These are phyloP conservation scores for Endoconidiophora polonica DNA, from an alignment of 2,329 filamentous ascomycete genomes.

Conservation along the genomic window DNA sequence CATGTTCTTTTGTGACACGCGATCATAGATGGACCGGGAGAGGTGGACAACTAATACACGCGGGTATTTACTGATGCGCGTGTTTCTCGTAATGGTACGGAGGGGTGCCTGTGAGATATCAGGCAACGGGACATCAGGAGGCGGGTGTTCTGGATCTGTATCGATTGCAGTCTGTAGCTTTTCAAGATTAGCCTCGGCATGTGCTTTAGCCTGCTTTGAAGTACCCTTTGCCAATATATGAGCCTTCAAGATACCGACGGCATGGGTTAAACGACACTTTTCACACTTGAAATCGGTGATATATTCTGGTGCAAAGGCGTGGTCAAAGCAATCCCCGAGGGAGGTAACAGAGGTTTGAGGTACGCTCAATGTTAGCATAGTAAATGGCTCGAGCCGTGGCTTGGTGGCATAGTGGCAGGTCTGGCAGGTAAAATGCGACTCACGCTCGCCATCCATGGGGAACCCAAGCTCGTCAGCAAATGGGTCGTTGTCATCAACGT, in stretches of 20 bases:
- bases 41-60: conserved; percentile 84
- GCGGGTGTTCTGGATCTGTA: conserved; percentile 61
- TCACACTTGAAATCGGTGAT: conserved; percentile 97
- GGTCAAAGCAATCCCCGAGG: conserved; percentile 78
- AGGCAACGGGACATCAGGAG: conserved; percentile 41
- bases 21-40: conserved; percentile 82
- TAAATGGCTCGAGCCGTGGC: conserved; percentile 68
- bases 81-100: conserved; percentile 71
- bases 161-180: conserved; percentile 54
- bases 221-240: conserved; percentile 39
- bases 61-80: conserved; percentile 72
- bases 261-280: conserved; percentile 73
- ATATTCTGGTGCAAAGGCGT: conserved; percentile 83
- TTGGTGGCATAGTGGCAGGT: conserved; percentile 81
- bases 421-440: conserved; percentile 89
- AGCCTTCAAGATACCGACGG: conserved; percentile 44
- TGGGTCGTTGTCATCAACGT: not conserved
- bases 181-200: conserved; percentile 40
- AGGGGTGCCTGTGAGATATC: conserved; percentile 60
- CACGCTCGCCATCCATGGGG: conserved; percentile 77
- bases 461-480: conserved; percentile 49
- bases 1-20: conserved; percentile 74
- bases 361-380: conserved; percentile 81
- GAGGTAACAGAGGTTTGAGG: conserved; percentile 69
- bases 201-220: conserved; percentile 21